Evolutionary conservation across 208 protist genomes (phyloP), one percentile per base, ranked within the genome.

Genomic region (Novymonas esmeraldas): DNA sequence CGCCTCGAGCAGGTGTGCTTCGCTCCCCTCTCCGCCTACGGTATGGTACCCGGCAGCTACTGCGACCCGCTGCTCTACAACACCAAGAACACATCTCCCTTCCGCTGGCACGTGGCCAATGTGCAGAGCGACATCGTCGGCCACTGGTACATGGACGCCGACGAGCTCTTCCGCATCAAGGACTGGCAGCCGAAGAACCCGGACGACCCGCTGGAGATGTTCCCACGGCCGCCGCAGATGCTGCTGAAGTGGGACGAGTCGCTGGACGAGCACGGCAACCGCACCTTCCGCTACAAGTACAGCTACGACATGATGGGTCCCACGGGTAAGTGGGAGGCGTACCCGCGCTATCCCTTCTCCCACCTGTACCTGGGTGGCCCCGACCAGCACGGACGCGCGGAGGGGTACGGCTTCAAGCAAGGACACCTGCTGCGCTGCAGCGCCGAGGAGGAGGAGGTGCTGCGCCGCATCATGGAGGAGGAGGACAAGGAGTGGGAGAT

Each of bases 401-500:
- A 96, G 74, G 73, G 78, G 57, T 96, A 96, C 73, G 90, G 90
- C 65, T 96, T 96, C 74, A 94, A 96, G 76, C 90, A 96, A 56
- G 87, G 90, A 50, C 87, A 96, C 58, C 74, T 96, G 16, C 78
- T 96, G 48, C 85, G 90, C 48, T 96, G 90, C 75, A 79, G 80
- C 49, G 87, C 85, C 22, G 87, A 94, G 75, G 87, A 96, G 76
- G 87, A 96, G 68, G 85, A 92, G 75, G 86, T 96, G 39, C 81
- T 96, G 18, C 90, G 90, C 13, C 90, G 90, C 59, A 92, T 96
- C 62, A 94, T 96, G 87, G 87, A 93, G 74, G 87, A 94, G 78
- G 87, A 96, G 76, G 90, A 96, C 64, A 88, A 86, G 77, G 85
- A 96, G 80, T 96, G 90, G 90, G 90, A 92, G 72, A 92, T 94